A percentile compares a stretch with the other conserved stretches of the same genome.
These are phyloP conservation scores for Ogataea zsoltii DNA, from an alignment of 805 yeast species.

Conservation along the genomic window DNA sequence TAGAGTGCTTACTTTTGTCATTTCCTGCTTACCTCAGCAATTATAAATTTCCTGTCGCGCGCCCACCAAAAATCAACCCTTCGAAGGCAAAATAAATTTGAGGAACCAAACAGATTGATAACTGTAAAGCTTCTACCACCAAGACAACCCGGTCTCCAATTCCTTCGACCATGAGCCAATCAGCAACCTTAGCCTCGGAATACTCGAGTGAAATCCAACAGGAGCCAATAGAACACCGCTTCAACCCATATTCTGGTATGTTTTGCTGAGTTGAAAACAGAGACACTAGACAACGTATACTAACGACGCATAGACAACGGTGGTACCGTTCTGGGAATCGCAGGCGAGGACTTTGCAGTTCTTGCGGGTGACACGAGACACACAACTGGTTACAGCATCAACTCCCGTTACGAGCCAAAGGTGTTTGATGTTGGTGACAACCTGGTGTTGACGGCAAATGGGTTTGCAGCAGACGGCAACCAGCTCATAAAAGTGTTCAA, in stretches of 20 bases:
- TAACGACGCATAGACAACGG: conserved; percentile 65
- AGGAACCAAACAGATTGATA: neutral
- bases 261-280: conserved; percentile 1
- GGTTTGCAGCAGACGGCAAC: conserved; percentile 93
- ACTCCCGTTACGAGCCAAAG: conserved; percentile 89
- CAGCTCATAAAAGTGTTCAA: conserved; percentile 78
- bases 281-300: neutral
- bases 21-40: neutral
- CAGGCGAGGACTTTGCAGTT: conserved; percentile 96
- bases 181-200: conserved; percentile 61
- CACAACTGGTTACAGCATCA: conserved; percentile 89
- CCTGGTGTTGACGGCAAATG: conserved; percentile 87
- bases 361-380: conserved; percentile 99
- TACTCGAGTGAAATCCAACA: conserved; percentile 54
- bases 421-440: conserved; percentile 88
- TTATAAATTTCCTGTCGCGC: neutral
- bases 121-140: neutral
- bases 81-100: conserved; percentile 15
- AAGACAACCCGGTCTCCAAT: too few relatives aligned
- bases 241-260: conserved; percentile 77
- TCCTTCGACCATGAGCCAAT: conserved; percentile 13
- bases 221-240: conserved; percentile 84
- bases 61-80: neutral
- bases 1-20: too few relatives aligned
- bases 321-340: conserved; percentile 95